Evolutionary conservation across 1,284 basidiomycete genomes (phyloP), one percentile per base, ranked within the genome.

Genomic region (Ustanciosporium gigantosporum): DNA sequence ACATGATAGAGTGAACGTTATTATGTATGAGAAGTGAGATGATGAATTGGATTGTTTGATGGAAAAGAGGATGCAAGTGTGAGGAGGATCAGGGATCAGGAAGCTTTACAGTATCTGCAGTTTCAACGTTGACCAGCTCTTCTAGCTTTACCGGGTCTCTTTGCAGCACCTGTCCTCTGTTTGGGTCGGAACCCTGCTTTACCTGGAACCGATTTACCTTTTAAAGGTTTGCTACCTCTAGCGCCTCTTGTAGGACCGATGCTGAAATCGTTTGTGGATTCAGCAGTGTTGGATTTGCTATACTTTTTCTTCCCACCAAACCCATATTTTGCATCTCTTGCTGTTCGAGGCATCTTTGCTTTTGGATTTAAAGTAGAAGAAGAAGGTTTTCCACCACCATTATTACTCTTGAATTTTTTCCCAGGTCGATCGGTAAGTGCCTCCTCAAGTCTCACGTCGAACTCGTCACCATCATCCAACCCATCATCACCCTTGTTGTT

Each of bases 391-490:
- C 43, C 47, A 22, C 44, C 44, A 4, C 43, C 24, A n/a, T 51
- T 51, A 5, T 41, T 39, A 5, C 14, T 16, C 3, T n/a, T 29
- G 5, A 19, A 24, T 19, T 52, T 46, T 41, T 48, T 62, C 23
- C 21, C 24, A 8, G 35, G 37, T 16, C 41, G 32, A 23, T 65
- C 70, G 8, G 76, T 79, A 15, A 79, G 45, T 3, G 68, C 77
- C 15, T 76, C 84, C 76, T 84, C 87, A 15, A 88, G 86, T 2
- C 84, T 83, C 39, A 86, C 84, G 68, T 92, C 88, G 61, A 92
- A 82, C 19, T 88, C 85, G 49, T 88, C 91, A 78, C 89, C 78
- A 21, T 62, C 72, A 15, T 48, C 73, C 5, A 9, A 53, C 4
- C 42, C 78, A 21, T 61, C 72, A 15, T 49, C 72, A 5, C 14